Evolutionary conservation across 768 basidiomycete genomes (phyloP).

Genomic region (Nidularia sp.): DNA sequence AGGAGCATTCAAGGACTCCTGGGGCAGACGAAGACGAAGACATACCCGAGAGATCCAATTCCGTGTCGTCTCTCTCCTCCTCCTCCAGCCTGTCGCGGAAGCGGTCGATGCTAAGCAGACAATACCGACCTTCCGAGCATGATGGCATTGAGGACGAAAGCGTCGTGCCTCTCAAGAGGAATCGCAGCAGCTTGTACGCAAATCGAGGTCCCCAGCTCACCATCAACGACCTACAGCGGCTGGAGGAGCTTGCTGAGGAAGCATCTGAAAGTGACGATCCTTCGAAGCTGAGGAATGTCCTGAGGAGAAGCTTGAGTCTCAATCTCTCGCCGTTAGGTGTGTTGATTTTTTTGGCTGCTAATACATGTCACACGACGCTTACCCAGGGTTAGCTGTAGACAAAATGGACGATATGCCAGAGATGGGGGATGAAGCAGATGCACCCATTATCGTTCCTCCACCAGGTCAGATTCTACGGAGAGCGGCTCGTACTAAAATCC

Average conservation of each 20-base stretch:
- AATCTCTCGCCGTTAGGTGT: constrained; percentile 83
- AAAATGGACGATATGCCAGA: constrained; percentile 65
- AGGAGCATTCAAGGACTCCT: constrained; percentile 78
- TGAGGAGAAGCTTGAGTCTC: constrained; percentile 84
- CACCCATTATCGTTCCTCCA: constrained; percentile 86
- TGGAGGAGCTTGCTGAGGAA: constrained; percentile 92
- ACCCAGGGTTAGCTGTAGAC: constrained; percentile 48
- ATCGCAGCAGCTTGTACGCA: constrained; percentile 60
- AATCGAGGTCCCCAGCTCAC: constrained; percentile 82
- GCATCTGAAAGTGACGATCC: constrained; percentile 82
- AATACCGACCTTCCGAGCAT: constrained; percentile 79
- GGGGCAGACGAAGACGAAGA: constrained; percentile 46
- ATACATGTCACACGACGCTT: constrained; percentile 8
- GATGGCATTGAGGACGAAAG: constrained; percentile 71
- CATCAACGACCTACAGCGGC: constrained; percentile 88
- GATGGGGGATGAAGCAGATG: constrained; percentile 76
- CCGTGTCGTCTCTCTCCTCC: constrained; percentile 33
- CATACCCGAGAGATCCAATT: constrained; percentile 35
- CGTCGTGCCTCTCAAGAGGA: constrained; percentile 64
- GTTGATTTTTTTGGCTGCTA: constrained; percentile 22
- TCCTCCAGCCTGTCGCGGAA: constrained; percentile 67
- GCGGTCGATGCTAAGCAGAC: constrained; percentile 91
- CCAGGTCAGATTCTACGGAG: constrained; percentile 89
- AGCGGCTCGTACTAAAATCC: constrained; percentile 91
- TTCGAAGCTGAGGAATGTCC: constrained; percentile 68